phyloP scores from a whole-genome alignment of 2,329 filamentous ascomycete species.

The Trichoderma hamatum region DNA sequence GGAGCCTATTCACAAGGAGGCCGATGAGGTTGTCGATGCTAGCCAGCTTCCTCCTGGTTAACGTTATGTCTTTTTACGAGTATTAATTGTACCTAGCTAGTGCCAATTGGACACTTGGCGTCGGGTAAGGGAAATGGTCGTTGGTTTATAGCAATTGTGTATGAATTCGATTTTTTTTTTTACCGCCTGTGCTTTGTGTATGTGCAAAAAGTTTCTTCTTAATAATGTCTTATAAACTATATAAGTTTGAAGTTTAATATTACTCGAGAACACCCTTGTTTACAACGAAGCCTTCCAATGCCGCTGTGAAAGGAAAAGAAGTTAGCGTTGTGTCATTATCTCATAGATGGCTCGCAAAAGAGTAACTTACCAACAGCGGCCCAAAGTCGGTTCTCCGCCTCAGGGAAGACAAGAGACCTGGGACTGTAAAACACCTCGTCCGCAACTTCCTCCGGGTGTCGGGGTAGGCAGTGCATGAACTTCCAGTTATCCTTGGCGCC shows the following conservation, averaged over 20 bases:
- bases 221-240: conserved; percentile 12
- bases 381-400: conserved; percentile 95
- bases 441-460: conserved; percentile 88
- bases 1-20: conserved; percentile 74
- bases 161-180: conserved; percentile 24
- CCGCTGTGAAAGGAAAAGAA: conserved; percentile 51
- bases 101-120: conserved; percentile 27
- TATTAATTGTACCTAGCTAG: conserved; percentile 17
- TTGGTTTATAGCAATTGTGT: conserved; percentile 25
- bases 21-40: conserved; percentile 91
- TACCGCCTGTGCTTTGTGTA: neutral
- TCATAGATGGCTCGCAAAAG: neutral
- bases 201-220: conserved; percentile 24
- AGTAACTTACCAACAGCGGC: conserved; percentile 70
- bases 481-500: conserved; percentile 90
- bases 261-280: conserved; percentile 77
- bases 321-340: conserved; percentile 27
- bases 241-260: neutral
- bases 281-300: conserved; percentile 87
- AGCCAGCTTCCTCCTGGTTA: conserved; percentile 92
- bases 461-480: conserved; percentile 97
- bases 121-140: conserved; percentile 27
- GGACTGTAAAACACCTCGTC: conserved; percentile 93
- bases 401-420: conserved; percentile 84
- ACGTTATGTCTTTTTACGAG: conserved; percentile 29